Conservation (phyloP, 2,329 filamentous ascomycete species). For the Colletotrichum lindemuthianum region DNA sequence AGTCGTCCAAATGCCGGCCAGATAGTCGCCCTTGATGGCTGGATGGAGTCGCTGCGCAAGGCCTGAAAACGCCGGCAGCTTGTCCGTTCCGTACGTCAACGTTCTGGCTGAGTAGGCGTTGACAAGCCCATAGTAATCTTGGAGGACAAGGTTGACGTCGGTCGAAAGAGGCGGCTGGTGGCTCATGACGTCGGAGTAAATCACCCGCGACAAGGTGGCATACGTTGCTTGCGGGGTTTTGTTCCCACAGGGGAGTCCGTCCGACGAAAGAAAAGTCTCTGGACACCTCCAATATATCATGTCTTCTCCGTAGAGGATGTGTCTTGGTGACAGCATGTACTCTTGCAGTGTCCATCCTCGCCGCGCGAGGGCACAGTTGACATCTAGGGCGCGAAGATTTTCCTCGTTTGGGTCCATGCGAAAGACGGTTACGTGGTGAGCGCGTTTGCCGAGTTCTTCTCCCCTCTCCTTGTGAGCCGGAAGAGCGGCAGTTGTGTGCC, state of each 20-base stretch:
- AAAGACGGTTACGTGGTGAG: background rate
- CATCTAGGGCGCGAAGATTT: background rate
- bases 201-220: background rate
- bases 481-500: background rate
- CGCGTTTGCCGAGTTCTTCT: background rate
- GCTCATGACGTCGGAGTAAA: background rate
- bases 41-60: background rate
- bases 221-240: constrained; percentile 6
- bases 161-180: no score
- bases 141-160: background rate
- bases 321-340: constrained; percentile 17
- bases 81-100: background rate
- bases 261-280: background rate
- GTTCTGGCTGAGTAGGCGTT: background rate
- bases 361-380: background rate
- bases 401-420: constrained; percentile 9
- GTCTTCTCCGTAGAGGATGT: background rate
- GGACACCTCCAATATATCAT: constrained; percentile 22
- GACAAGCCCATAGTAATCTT: background rate
- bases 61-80: constrained; percentile 7
- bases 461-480: background rate
- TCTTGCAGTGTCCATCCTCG: constrained; percentile 14
- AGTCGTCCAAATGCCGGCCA: background rate
- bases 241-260: constrained; percentile 4
- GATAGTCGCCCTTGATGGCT: background rate